Evolutionary conservation across 179 eudicot genomes (phyloP), one percentile per base, ranked within the genome.

Genomic region (Spergularia azorica): DNA sequence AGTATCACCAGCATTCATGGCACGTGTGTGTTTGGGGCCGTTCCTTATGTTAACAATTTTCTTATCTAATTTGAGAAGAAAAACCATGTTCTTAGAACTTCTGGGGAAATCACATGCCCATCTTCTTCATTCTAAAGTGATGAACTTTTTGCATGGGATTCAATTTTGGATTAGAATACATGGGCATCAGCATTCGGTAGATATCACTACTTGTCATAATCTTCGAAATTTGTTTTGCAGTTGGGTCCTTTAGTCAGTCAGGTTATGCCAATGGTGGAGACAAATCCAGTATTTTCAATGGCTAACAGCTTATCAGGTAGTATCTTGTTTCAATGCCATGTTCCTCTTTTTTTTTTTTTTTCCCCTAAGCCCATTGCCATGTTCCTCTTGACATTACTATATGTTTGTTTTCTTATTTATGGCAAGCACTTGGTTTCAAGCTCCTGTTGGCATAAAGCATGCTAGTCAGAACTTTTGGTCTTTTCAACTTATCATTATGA

Each of bases 181-280:
- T 26, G 48, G 8, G 8, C 48, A 43, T 43, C 48, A 43, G 48
- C 48, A 43, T 32, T 63, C 36, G 11, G 2, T 10, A 18, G 11
- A 50, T 13, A 51, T 51, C 57, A 26, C 57, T 15, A 6, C 41
- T 9, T 69, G 72, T 43, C 39, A 48, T 72, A 36, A 57, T 57
- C 63, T 41, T 26, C 10, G 20, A 55, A 55, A 38, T 18, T 64
- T 79, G 26, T 74, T 79, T n/a, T 87, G 89, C 95, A 95, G 98
- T 82, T 95, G 67, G 98, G 98, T 71, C 98, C 97, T 83, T 60
- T 93, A 56, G 84, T 93, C 56, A 89, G 89, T 75, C 97, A 95
- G 80, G 80, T 91, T 85, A 74, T 90, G 83, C 98, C 98, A 46
- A 77, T 90, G 84, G 79, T 92, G 80, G 96, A 92, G 86, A 86